Percentiles rank a stretch among this genome's conserved stretches.
Evolutionary conservation across 768 basidiomycete species (phyloP).

Genomic region (Aureoboletus auriporus): DNA sequence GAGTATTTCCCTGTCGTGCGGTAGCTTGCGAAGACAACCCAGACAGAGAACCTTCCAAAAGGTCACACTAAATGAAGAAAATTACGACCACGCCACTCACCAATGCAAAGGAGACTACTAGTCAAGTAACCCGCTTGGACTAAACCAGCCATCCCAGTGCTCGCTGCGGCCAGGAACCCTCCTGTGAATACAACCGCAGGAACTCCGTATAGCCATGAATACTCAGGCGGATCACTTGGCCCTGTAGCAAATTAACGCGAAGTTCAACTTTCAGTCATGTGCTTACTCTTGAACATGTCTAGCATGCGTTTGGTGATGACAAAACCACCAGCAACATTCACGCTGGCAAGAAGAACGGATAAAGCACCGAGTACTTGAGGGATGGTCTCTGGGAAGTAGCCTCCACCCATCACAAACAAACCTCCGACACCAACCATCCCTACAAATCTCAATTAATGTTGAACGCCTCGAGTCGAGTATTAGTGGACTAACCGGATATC

Average conservation of each 20-base stretch:
- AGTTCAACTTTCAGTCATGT: not conserved
- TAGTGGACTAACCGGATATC: constrained; percentile 57
- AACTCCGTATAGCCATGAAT: constrained; percentile 76
- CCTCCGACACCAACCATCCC: constrained; percentile 82
- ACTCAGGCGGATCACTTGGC: constrained; percentile 83
- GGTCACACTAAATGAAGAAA: not conserved
- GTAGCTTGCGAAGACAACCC: constrained; percentile 77
- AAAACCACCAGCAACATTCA: constrained; percentile 88
- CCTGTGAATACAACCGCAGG: constrained; percentile 82
- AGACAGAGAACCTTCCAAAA: constrained; percentile 62
- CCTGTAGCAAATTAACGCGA: constrained; percentile 37
- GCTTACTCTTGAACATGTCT: constrained; percentile 85
- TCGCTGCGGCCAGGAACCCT: constrained; percentile 77
- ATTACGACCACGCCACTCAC: constrained; percentile 31
- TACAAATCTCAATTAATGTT: constrained; percentile 12
- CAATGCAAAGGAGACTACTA: constrained; percentile 83
- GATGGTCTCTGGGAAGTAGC: constrained; percentile 75
- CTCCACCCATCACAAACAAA: constrained; percentile 88
- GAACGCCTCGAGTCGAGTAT: constrained; percentile 6
- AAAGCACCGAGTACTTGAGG: constrained; percentile 76
- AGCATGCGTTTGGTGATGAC: constrained; percentile 90
- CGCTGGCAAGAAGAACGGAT: constrained; percentile 82
- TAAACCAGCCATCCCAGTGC: constrained; percentile 79
- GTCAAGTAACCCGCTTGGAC: constrained; percentile 87
- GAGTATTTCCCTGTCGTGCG: constrained; percentile 81